A percentile compares a stretch with the other conserved stretches of the same genome.
phyloP scores from a whole-genome alignment of 768 basidiomycete species.

The Mrakia gelida region DNA sequence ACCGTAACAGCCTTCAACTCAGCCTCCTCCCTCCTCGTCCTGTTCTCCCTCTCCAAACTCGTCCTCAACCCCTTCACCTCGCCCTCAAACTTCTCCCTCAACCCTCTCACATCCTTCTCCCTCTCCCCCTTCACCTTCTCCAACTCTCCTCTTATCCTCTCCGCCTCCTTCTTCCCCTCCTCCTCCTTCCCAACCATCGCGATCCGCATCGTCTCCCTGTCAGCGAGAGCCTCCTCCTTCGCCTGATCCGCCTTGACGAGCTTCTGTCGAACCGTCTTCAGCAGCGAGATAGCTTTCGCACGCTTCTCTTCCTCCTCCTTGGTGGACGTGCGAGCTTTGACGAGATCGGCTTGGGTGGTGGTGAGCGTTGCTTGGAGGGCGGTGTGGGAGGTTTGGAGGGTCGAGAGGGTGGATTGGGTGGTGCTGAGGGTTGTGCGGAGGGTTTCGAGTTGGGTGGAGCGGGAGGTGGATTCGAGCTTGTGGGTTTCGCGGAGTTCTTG shows the following conservation, averaged over 20 bases:
- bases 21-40: constrained; percentile 61
- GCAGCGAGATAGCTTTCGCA: constrained; percentile 80
- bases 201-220: constrained; percentile 19
- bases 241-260: constrained; percentile 96
- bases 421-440: constrained; percentile 58
- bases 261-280: constrained; percentile 95
- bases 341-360: constrained; percentile 59
- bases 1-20: constrained; percentile 67
- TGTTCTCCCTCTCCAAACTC: constrained; percentile 68
- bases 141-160: constrained; percentile 39
- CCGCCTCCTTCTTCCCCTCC: constrained; percentile 53
- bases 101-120: constrained; percentile 45
- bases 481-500: constrained; percentile 83
- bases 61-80: constrained; percentile 62
- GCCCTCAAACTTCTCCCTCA: constrained; percentile 60
- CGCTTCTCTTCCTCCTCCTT: constrained; percentile 99
- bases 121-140: constrained; percentile 51
- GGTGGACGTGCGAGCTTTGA: constrained; percentile 56
- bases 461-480: constrained; percentile 70
- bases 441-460: constrained; percentile 65
- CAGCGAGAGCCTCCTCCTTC: constrained; percentile 60
- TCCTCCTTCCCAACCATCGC: constrained; percentile 42
- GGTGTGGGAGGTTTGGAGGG: constrained; percentile 57
- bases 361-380: constrained; percentile 41
- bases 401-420: constrained; percentile 67